Percentiles rank a stretch among this genome's conserved stretches.
phyloP scores from a whole-genome alignment of 2,329 filamentous ascomycete genomes.

The Sordariomycetes sp. region DNA sequence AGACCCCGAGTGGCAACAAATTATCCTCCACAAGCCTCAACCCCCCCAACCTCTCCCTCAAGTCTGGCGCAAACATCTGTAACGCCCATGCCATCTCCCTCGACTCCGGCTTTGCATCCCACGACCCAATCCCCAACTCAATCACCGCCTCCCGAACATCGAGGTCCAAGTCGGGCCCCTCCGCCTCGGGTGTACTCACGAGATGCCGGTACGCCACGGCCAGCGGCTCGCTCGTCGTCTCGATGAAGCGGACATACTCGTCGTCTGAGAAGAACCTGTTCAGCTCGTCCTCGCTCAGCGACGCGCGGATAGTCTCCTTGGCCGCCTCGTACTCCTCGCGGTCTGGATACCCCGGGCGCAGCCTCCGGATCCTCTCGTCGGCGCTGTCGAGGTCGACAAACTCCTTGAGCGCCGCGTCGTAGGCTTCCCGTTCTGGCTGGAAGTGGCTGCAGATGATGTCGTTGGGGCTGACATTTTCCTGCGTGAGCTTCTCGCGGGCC shows the following conservation, averaged over 20 bases:
- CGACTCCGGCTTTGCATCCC: not conserved
- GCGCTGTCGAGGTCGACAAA: not conserved
- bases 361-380: not conserved
- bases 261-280: not conserved
- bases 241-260: not conserved
- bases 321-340: not conserved
- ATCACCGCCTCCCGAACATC: not conserved
- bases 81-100: not conserved
- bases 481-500: constrained; percentile 18
- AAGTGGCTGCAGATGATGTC: not conserved
- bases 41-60: not conserved
- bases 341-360: not conserved
- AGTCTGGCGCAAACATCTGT: not conserved
- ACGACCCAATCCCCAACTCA: not conserved
- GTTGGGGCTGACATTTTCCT: not conserved
- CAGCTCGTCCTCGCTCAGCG: not conserved
- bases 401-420: not conserved
- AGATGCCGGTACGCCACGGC: not conserved
- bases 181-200: not conserved
- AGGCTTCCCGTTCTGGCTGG: not conserved
- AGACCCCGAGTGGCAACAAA: not conserved
- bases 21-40: not conserved
- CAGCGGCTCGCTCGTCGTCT: not conserved
- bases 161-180: not conserved
- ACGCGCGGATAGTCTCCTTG: not conserved